A percentile compares a stretch with the other conserved stretches of the same genome.
Evolutionary conservation across 257 asterid genomes (phyloP).

Genomic region (Paulownia fortunei): DNA sequence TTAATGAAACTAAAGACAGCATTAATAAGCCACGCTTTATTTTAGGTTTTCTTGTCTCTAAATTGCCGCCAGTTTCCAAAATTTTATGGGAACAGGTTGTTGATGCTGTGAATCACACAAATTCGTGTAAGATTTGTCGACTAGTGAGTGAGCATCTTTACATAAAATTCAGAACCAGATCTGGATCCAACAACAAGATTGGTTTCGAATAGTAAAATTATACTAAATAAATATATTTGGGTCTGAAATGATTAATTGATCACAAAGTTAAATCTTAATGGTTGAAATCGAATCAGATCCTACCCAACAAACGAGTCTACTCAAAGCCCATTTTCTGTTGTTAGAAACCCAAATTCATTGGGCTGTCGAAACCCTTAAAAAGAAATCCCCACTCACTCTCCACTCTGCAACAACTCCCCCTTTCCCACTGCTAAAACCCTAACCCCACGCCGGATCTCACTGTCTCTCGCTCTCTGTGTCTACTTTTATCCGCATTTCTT

Average conservation of each 20-base stretch:
- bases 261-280: not conserved
- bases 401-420: not conserved
- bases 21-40: too few species aligned
- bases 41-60: too few species aligned
- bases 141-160: too few species aligned
- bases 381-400: not conserved
- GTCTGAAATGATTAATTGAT: not conserved
- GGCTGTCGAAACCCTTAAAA: constrained; percentile 34
- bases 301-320: not conserved
- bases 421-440: constrained; percentile 41
- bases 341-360: constrained; percentile 11
- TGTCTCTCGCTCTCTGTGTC: constrained; percentile 14
- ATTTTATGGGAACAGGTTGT: too few species aligned
- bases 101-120: too few species aligned
- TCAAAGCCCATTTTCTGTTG: constrained; percentile 22
- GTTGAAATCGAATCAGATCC: not conserved
- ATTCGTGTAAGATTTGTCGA: too few species aligned
- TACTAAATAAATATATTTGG: not conserved
- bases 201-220: too few species aligned
- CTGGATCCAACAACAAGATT: too few species aligned
- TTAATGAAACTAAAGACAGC: too few species aligned
- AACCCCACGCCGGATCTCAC: constrained; percentile 48
- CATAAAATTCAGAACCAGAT: too few species aligned
- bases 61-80: too few species aligned
- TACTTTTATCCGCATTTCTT: not conserved